Percentiles rank a stretch among this genome's conserved stretches.
Evolutionary conservation across 345 rosid species (phyloP).

Genomic region (Populus nigra): DNA sequence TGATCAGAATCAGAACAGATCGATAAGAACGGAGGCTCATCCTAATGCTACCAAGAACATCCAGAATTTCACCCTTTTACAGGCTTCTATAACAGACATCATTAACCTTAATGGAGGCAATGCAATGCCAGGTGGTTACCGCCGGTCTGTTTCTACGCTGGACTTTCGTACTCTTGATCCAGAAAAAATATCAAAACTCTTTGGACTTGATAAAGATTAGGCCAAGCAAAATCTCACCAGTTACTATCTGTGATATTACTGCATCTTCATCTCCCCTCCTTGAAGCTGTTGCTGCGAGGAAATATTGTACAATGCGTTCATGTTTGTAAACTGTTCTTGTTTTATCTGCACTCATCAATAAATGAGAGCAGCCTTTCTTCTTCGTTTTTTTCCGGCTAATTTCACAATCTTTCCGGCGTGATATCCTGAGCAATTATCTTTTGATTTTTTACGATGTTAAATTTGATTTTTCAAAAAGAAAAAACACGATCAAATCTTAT

Average conservation of each 20-base stretch:
- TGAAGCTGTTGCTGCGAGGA: not conserved
- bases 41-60: constrained; percentile 57
- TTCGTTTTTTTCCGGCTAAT: too few species aligned
- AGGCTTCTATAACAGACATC: constrained; percentile 55
- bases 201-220: constrained; percentile 26
- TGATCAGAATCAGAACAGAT: not conserved
- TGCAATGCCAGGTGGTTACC: constrained; percentile 27
- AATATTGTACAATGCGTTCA: not conserved
- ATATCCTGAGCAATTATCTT: too few species aligned
- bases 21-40: constrained; percentile 42
- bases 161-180: constrained; percentile 50
- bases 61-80: constrained; percentile 50
- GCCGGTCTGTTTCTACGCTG: constrained; percentile 51
- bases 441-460: too few species aligned
- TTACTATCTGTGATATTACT: not conserved
- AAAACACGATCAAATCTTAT: too few species aligned
- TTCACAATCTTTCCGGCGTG: too few species aligned
- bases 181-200: constrained; percentile 39
- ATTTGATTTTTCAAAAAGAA: too few species aligned
- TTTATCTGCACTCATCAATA: not conserved
- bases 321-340: not conserved
- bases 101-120: constrained; percentile 39
- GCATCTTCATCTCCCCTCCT: not conserved
- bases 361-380: not conserved
- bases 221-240: not conserved